Conservation (phyloP, 306 rosid genomes). For the Sechiopsis laciniata region DNA sequence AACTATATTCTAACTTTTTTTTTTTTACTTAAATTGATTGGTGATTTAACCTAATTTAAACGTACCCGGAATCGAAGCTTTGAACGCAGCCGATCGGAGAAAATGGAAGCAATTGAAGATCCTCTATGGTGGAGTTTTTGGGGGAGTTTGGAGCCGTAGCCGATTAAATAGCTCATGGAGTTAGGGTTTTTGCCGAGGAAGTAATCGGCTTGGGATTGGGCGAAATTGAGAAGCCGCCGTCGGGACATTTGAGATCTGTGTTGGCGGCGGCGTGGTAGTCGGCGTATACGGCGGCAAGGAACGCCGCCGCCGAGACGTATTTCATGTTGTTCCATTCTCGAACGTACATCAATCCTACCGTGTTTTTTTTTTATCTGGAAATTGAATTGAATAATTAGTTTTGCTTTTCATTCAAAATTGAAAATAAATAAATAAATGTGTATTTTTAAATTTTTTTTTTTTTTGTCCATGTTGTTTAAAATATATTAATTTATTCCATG, state of each 20-base stretch:
- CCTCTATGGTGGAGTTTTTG: too few relatives aligned
- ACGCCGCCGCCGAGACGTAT: slow-evolving; percentile 66
- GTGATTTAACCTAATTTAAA: too few relatives aligned
- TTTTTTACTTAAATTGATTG: too few relatives aligned
- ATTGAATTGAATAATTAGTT: neutral
- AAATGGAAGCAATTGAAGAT: too few relatives aligned
- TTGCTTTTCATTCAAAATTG: neutral
- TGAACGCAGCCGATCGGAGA: slow-evolving; percentile 44
- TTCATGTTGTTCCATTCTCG: slow-evolving; percentile 87
- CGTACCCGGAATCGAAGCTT: slow-evolving; percentile 69
- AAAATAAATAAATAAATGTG: too few relatives aligned
- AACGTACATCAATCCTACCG: slow-evolving; percentile 70
- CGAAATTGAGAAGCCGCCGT: slow-evolving; percentile 58
- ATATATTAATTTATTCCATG: too few relatives aligned
- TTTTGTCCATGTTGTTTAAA: too few relatives aligned
- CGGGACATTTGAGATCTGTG: slow-evolving; percentile 57
- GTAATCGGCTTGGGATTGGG: slow-evolving; percentile 65
- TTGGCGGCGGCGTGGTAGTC: slow-evolving; percentile 52
- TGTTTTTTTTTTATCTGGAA: neutral
- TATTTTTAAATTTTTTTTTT: too few relatives aligned
- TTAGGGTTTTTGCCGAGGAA: slow-evolving; percentile 77
- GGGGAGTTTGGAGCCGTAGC: slow-evolving; percentile 24
- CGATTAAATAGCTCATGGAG: slow-evolving; percentile 64
- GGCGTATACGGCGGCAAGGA: slow-evolving; percentile 60
- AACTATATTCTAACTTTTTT: too few relatives aligned